Base-by-base conservation (phyloP, 495 filamentous ascomycete species). In the Penicillium mononematosum region DNA sequence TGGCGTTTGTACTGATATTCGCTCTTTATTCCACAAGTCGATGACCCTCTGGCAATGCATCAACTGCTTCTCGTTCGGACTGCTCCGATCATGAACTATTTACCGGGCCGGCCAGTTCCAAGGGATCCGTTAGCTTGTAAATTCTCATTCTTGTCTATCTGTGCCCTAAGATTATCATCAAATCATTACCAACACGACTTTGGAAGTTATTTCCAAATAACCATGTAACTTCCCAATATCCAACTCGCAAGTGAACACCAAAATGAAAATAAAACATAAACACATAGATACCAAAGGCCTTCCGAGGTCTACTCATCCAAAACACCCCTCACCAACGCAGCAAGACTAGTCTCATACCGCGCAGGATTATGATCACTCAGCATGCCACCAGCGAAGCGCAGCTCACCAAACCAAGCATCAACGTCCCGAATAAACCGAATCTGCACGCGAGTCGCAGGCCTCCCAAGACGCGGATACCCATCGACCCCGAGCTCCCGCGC, bases 331-430 rank as follows among this genome's bases (percentile, higher is more conserved):
- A 69, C 70, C 60, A 85, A 69, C n/a, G 79, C 78, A 55, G 74
- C 77, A 55, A 86, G 65, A 59, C 76, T 80, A 29, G 72, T 80
- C 73, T 92, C 88, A 70, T 92, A 92, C 55, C 83, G 73, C 31
- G 80, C 86, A n/a, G 88, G 88, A 60, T 83, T 88, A 69, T 92
- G 88, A 70, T 92, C 88, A 51, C 81, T 77, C 72, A 92, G 74
- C 87, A 90, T 89, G 32, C 85, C 83, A 34, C 81, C 82, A 11
- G 82, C 86, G 70, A 92, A 90, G 46, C 78, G 75, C 53, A 91
- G 73, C 68, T 91, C 88, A 41, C 84, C 77, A 72, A 91, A 91
- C 58, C 79, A 74, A 31, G 74, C 73, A 62, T 89, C 86, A 54
- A 88, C 85, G 64, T 89, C 82, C 56, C 81, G 63, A 25, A 89